Percentiles rank a stretch among this genome's conserved stretches.
Evolutionary conservation across 23 red algal genomes (phyloP).

Genomic region (Gracilaria vermiculophylla): DNA sequence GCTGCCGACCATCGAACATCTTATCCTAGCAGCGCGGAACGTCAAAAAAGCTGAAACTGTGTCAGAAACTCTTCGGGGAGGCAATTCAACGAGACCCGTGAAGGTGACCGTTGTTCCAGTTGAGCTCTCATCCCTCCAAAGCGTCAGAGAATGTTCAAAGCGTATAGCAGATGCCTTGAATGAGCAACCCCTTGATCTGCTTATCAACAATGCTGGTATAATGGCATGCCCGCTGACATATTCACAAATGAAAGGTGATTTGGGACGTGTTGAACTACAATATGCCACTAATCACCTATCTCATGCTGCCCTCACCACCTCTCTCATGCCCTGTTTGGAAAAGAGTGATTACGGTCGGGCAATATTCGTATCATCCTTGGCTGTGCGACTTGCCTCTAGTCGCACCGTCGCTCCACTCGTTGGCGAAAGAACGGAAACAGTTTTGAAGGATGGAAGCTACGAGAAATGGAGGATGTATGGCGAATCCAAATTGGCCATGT

Average conservation of each 20-base stretch:
- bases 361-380: slow-evolving; percentile 50
- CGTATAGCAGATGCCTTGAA: neutral
- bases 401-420: slow-evolving; percentile 7
- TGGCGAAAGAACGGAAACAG: neutral
- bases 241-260: neutral
- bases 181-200: slow-evolving; percentile 38
- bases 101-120: slow-evolving; percentile 40
- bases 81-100: neutral
- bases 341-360: slow-evolving; percentile 1
- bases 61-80: slow-evolving; percentile 19
- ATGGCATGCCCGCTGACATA: slow-evolving; percentile 53
- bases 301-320: slow-evolving; percentile 21
- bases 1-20: slow-evolving; percentile 40
- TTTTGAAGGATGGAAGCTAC: slow-evolving; percentile 29
- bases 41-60: slow-evolving; percentile 17
- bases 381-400: slow-evolving; percentile 20
- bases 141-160: slow-evolving; percentile 26
- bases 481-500: slow-evolving; percentile 63
- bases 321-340: slow-evolving; percentile 4
- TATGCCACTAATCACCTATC: slow-evolving; percentile 52
- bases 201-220: slow-evolving; percentile 60
- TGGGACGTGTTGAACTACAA: slow-evolving; percentile 34
- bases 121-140: slow-evolving; percentile 14
- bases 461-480: slow-evolving; percentile 61
- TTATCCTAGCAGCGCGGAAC: slow-evolving; percentile 26